phyloP scores from a whole-genome alignment of 2,329 filamentous ascomycete species.

The Colletotrichum noveboracense region DNA sequence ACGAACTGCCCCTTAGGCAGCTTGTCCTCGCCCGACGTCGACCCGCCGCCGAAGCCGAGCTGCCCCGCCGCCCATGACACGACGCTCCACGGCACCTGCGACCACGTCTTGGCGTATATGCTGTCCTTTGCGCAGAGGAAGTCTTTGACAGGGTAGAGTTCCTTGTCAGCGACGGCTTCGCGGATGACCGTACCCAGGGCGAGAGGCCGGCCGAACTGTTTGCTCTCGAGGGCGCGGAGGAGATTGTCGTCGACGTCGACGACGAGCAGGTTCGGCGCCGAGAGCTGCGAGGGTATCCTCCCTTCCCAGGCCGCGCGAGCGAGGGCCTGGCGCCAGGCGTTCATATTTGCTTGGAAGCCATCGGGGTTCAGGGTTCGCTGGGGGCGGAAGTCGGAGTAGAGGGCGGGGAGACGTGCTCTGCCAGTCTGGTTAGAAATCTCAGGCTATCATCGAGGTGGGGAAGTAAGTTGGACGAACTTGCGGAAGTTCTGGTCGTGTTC shows the following conservation, averaged over 20 bases:
- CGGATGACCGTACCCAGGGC: slow-evolving; percentile 78
- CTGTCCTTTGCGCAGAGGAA: slow-evolving; percentile 72
- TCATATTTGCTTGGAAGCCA: slow-evolving; percentile 80
- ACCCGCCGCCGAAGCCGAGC: slow-evolving; percentile 63
- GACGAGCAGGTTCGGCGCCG: slow-evolving; percentile 52
- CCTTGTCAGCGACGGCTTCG: slow-evolving; percentile 73
- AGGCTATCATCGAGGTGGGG: neutral
- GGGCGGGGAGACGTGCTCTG: slow-evolving; percentile 79
- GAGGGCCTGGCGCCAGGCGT: slow-evolving; percentile 79
- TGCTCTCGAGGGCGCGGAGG: slow-evolving; percentile 72
- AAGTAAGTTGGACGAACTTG: slow-evolving; percentile 44
- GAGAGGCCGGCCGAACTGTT: slow-evolving; percentile 81
- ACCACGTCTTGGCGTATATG: slow-evolving; percentile 72
- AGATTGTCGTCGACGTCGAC: slow-evolving; percentile 67
- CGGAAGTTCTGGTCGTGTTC: slow-evolving; percentile 66
- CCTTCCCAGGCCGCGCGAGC: slow-evolving; percentile 72
- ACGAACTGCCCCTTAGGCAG: slow-evolving; percentile 69
- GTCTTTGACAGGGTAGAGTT: slow-evolving; percentile 72
- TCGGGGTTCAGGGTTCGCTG: slow-evolving; percentile 82
- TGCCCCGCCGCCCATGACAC: slow-evolving; percentile 78
- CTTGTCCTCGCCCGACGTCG: slow-evolving; percentile 52
- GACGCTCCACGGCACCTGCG: slow-evolving; percentile 72
- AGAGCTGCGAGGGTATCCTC: slow-evolving; percentile 42
- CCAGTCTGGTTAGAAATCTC: slow-evolving; percentile 16
- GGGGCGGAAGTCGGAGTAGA: slow-evolving; percentile 85